Percentiles rank a stretch among this genome's conserved stretches.
Conservation (phyloP, 2,329 filamentous ascomycete species). For the Nannizziopsis barbatae region DNA sequence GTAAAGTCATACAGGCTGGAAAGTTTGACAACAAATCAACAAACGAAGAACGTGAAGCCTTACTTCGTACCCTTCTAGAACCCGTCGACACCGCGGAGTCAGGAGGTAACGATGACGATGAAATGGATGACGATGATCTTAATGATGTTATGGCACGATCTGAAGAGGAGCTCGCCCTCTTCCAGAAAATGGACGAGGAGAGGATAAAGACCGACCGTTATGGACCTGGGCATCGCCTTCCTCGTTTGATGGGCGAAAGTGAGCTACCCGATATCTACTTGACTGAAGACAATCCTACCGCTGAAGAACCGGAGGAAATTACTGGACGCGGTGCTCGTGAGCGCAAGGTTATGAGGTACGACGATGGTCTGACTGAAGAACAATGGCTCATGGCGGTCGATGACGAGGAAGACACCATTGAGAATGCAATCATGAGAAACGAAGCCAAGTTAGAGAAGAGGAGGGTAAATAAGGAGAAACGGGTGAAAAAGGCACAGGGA, state of each 20-base stretch:
- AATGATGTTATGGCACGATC: constrained; percentile 87
- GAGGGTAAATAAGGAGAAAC: constrained; percentile 62
- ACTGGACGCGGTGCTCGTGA: constrained; percentile 87
- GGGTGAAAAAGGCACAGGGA: constrained; percentile 34
- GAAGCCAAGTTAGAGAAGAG: constrained; percentile 73
- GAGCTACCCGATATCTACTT: constrained; percentile 94
- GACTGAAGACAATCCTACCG: constrained; percentile 67
- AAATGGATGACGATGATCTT: constrained; percentile 97
- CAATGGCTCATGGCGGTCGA: constrained; percentile 98
- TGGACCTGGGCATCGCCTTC: constrained; percentile 55
- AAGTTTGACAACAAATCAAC: constrained; percentile 99
- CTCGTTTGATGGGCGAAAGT: constrained; percentile 73
- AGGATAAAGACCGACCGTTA: constrained; percentile 57
- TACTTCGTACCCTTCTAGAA: constrained; percentile 86
- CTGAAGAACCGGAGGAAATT: constrained; percentile 66
- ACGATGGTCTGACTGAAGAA: constrained; percentile 94
- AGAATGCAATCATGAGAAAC: constrained; percentile 84
- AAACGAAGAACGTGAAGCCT: constrained; percentile 93
- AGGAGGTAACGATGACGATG: constrained; percentile 69
- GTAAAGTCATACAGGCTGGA: constrained; percentile 98
- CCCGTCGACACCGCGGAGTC: constrained; percentile 56
- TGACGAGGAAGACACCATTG: constrained; percentile 86
- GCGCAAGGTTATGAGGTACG: constrained; percentile 85
- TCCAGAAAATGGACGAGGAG: constrained; percentile 75
- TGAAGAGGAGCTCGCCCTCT: constrained; percentile 64